A percentile compares a stretch with the other conserved stretches of the same genome.
phyloP scores from a whole-genome alignment of 495 filamentous ascomycete genomes.

The Apiosordaria backusii region DNA sequence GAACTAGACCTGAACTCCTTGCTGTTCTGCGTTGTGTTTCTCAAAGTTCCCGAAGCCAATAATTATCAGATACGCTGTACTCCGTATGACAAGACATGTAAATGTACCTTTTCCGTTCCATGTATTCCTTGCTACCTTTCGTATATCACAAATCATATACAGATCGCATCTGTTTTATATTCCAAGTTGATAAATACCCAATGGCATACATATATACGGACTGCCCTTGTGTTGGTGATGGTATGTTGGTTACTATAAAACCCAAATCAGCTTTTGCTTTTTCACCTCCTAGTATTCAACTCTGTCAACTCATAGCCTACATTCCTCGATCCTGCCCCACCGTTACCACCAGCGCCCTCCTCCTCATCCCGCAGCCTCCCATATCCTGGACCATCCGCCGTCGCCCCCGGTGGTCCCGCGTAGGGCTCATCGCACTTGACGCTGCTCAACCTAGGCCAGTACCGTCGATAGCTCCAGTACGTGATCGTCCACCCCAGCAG shows the following conservation, averaged over 20 bases:
- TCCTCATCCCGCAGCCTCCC: constrained; percentile 35
- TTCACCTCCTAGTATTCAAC: constrained; percentile 13
- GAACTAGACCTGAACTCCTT: constrained; percentile 15
- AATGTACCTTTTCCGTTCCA: not conserved
- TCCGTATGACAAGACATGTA: not conserved
- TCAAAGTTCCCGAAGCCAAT: not conserved
- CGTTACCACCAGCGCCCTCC: constrained; percentile 21
- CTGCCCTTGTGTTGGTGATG: not conserved
- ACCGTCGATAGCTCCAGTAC: constrained; percentile 76
- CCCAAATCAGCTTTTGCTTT: constrained; percentile 23
- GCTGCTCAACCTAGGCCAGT: constrained; percentile 51
- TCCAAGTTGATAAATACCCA: not conserved
- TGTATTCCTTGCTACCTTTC: not conserved
- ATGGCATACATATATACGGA: not conserved
- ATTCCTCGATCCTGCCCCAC: constrained; percentile 16
- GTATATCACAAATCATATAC: too few species aligned
- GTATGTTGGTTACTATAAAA: not conserved
- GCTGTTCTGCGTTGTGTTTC: not conserved
- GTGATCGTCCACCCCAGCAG: constrained; percentile 70
- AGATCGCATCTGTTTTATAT: not conserved
- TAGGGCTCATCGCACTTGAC: constrained; percentile 51
- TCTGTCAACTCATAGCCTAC: constrained; percentile 30
- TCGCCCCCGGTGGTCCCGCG: constrained; percentile 29
- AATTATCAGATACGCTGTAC: not conserved
- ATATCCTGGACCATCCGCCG: constrained; percentile 13